Percentiles rank a stretch among this genome's conserved stretches.
Conservation (phyloP, 1,284 basidiomycete species). For the Heterobasidion irregulare region DNA sequence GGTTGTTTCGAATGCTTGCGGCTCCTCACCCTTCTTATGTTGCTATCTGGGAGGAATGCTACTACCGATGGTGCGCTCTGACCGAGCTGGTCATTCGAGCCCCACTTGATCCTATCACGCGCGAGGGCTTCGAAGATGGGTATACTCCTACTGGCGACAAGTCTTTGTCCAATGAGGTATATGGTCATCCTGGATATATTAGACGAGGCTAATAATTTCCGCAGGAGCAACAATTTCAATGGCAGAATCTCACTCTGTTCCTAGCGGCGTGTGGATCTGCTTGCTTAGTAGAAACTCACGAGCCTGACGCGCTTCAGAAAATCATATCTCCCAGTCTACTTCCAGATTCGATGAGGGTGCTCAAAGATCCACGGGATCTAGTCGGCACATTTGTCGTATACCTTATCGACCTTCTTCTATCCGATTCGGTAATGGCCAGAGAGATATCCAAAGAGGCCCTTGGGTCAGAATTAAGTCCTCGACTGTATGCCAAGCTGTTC, state of each 20-base stretch:
- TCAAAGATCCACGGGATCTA: slow-evolving; percentile 47
- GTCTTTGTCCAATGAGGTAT: slow-evolving; percentile 32
- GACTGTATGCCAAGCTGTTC: slow-evolving; percentile 58
- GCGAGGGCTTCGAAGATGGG: slow-evolving; percentile 26
- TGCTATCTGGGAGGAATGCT: slow-evolving; percentile 79
- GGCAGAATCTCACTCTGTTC: slow-evolving; percentile 85
- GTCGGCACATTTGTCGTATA: slow-evolving; percentile 62
- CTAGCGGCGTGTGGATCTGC: slow-evolving; percentile 70
- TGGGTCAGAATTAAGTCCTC: slow-evolving; percentile 69
- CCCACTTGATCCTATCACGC: slow-evolving; percentile 13
- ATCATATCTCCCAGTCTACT: slow-evolving; percentile 54
- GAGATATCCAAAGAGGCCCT: slow-evolving; percentile 77
- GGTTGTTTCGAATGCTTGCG: slow-evolving; percentile 57
- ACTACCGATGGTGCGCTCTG: slow-evolving; percentile 29
- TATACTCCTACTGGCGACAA: slow-evolving; percentile 11
- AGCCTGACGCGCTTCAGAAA: slow-evolving; percentile 38
- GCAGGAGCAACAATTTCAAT: slow-evolving; percentile 72
- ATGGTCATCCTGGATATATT: not conserved
- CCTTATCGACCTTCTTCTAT: slow-evolving; percentile 63
- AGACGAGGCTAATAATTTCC: not conserved
- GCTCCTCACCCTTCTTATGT: slow-evolving; percentile 58
- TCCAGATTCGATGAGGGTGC: slow-evolving; percentile 62
- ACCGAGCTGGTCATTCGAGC: slow-evolving; percentile 23
- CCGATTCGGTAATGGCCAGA: slow-evolving; percentile 55
- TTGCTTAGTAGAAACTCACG: slow-evolving; percentile 47